Evolutionary conservation across 2,329 filamentous ascomycete species (phyloP).

Genomic region (Neophaeococcomyces aloes): DNA sequence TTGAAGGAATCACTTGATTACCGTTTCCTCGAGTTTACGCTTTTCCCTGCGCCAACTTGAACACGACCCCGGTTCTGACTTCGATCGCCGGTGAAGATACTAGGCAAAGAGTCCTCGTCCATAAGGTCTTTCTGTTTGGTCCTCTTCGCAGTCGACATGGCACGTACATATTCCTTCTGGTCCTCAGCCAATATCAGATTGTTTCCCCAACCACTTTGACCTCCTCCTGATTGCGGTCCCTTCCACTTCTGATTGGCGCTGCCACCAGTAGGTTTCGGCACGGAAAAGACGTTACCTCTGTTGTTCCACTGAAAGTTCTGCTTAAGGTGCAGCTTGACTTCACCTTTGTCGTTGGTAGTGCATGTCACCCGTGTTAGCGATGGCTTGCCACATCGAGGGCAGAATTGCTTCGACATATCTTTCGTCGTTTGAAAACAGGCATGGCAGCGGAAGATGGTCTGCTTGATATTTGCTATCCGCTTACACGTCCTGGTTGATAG

Average conservation of each 20-base stretch:
- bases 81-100: conserved; percentile 71
- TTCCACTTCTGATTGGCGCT: conserved; percentile 64
- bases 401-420: conserved; percentile 84
- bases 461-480: conserved; percentile 74
- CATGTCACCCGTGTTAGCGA: conserved; percentile 78
- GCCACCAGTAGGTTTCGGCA: conserved; percentile 81
- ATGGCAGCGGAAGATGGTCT: conserved; percentile 85
- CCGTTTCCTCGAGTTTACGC: conserved; percentile 65
- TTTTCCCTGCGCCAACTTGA: conserved; percentile 73
- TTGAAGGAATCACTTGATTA: conserved; percentile 17
- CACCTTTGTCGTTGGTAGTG: conserved; percentile 68
- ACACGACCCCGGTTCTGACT: conserved; percentile 55
- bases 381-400: conserved; percentile 76
- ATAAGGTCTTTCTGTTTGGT: conserved; percentile 70
- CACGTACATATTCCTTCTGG: conserved; percentile 78
- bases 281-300: conserved; percentile 79
- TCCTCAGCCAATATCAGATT: conserved; percentile 82
- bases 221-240: conserved; percentile 49
- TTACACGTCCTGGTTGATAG: conserved; percentile 63
- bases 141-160: conserved; percentile 53
- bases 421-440: conserved; percentile 79
- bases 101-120: conserved; percentile 87
- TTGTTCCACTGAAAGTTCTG: conserved; percentile 95
- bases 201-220: conserved; percentile 77
- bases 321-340: conserved; percentile 79